These are phyloP conservation scores for Spencermartinsiella ligniputridi DNA, from an alignment of 1,139 yeast species.

Conservation along the genomic window DNA sequence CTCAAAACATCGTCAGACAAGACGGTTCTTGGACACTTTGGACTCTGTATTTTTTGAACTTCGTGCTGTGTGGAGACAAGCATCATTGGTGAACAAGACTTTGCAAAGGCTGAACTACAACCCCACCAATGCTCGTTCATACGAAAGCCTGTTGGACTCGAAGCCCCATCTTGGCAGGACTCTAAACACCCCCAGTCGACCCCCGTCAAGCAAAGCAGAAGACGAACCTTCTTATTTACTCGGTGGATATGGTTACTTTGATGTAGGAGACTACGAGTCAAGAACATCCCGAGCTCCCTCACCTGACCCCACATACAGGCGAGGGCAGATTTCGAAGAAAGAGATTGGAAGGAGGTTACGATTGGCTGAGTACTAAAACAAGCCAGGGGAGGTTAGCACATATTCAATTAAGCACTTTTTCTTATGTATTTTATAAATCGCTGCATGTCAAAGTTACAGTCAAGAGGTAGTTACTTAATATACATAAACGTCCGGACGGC, in stretches of 20 bases:
- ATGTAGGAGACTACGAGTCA: conserved; percentile 51
- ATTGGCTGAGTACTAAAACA: conserved; percentile 63
- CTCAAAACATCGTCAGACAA: conserved; percentile 87
- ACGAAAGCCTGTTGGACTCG: conserved; percentile 19
- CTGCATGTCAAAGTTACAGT: too few relatives aligned
- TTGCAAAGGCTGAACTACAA: conserved; percentile 17
- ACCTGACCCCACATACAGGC: conserved; percentile 48
- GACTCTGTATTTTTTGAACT: conserved; percentile 65
- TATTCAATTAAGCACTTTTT: too few relatives aligned
- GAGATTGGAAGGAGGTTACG: conserved; percentile 72
- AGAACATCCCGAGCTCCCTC: conserved; percentile 65
- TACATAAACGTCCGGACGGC: too few relatives aligned
- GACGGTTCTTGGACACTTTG: conserved; percentile 71
- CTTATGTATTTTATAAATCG: too few relatives aligned
- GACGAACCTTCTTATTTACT: conserved; percentile 46
- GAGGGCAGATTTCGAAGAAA: conserved; percentile 40
- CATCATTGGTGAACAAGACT: conserved; percentile 15
- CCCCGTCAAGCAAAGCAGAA: conserved; percentile 18
- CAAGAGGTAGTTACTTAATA: too few relatives aligned
- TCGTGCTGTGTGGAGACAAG: conserved; percentile 50
- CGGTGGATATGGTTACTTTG: conserved; percentile 80
- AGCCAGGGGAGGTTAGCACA: too few relatives aligned
- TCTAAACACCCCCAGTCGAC: neutral
- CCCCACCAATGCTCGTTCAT: conserved; percentile 23
- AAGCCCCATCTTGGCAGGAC: conserved; percentile 7